Evolutionary conservation across 331 rosid genomes (phyloP), one percentile per base, ranked within the genome.

Genomic region (Dryas integrifolia): DNA sequence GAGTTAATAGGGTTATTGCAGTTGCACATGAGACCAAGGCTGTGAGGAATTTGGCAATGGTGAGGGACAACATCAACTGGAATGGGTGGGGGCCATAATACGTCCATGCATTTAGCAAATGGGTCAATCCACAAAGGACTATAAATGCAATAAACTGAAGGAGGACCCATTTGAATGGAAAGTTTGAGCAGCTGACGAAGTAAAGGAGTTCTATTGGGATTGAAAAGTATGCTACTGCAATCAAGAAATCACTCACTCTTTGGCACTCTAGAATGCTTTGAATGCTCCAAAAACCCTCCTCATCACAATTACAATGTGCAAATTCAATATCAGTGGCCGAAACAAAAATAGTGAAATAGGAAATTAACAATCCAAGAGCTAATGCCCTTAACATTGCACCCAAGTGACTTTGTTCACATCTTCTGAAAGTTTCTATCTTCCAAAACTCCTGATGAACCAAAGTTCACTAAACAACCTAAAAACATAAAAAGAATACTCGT

Each of bases 1-100:
- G 73, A 41, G 94, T 88, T 26, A 90, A 84, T 6, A 90, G 88
- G 73, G 96, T 85, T 35, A 90, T 88, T 15, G 90, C 96, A 38
- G 96, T 90, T 51, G 94, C 96, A 69, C 92, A 88, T 0, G 96
- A 90, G 79, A 90, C 94, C 66, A 90, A 82, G 67, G 94, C 96
- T 2, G 96, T 90, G 51, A 88, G 87, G 75, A 90, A 85, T 70
- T 90, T 90, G 16, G 92, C 85, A 67, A 88, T 76, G 38, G 96
- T 86, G 49, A 90, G 96, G 44, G 88, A 72, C 24, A 90, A 61
- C 80, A 88, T 76, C 80, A 90, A 62, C 15, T 85, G 92, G 78
- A 90, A 90, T 0, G 94, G 85, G 65, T 78, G 91, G 35, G 87
- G 90, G 3, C 94, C 92, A 52, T 88, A 83, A 55, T 88, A 90